Evolutionary conservation across 2,329 filamentous ascomycete species (phyloP).

Genomic region (Claviceps humidiphila): DNA sequence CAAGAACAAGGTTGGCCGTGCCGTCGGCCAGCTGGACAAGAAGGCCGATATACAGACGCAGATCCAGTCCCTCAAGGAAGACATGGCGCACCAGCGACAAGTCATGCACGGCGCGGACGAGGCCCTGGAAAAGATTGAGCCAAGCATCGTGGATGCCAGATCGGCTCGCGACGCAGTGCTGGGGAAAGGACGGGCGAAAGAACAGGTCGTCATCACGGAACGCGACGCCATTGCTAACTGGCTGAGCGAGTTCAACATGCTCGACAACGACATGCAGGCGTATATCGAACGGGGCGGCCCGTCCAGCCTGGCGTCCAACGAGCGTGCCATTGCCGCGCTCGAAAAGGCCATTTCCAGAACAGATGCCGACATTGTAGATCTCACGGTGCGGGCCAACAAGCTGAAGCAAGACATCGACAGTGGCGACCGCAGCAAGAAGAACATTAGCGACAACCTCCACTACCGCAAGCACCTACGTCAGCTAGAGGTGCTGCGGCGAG

Average conservation of each 20-base stretch:
- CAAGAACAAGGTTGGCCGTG: constrained; percentile 56
- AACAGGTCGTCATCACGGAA: constrained; percentile 58
- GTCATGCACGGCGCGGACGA: constrained; percentile 55
- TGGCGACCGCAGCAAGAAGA: constrained; percentile 70
- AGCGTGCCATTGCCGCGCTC: constrained; percentile 53
- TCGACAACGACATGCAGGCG: constrained; percentile 63
- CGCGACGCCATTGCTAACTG: constrained; percentile 61
- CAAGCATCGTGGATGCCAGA: constrained; percentile 63
- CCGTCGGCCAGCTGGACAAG: constrained; percentile 65
- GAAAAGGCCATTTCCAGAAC: constrained; percentile 51
- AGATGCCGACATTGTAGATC: constrained; percentile 52
- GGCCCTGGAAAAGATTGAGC: constrained; percentile 61
- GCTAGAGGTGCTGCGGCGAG: constrained; percentile 50
- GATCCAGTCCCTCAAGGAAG: constrained; percentile 58
- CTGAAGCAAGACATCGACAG: constrained; percentile 66
- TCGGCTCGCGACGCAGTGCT: constrained; percentile 65
- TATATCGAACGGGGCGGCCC: constrained; percentile 69
- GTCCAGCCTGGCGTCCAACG: constrained; percentile 54
- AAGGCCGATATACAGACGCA: constrained; percentile 58
- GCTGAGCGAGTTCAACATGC: constrained; percentile 61
- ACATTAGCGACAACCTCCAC: constrained; percentile 77
- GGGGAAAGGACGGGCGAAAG: constrained; percentile 55
- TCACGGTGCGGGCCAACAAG: constrained; percentile 61
- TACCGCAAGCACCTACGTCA: constrained; percentile 64
- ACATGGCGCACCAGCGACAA: constrained; percentile 55